These are phyloP conservation scores for Cryptococcus sp. DNA, from an alignment of 1,284 basidiomycete species.

Conservation along the genomic window DNA sequence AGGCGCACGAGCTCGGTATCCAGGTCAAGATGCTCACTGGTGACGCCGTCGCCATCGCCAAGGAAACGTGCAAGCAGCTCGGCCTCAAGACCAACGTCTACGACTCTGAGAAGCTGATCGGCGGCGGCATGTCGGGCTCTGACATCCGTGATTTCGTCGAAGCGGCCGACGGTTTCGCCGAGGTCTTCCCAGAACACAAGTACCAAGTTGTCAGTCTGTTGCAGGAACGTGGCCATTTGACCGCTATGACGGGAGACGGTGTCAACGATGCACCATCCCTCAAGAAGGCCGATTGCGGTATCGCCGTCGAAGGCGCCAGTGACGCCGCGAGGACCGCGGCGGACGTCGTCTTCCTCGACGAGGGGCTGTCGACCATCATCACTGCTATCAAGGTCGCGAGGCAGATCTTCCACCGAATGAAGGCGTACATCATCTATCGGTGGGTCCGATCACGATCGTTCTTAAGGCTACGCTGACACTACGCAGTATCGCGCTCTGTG, in stretches of 20 bases:
- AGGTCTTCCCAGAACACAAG: conserved; percentile 63
- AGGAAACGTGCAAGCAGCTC: conserved; percentile 61
- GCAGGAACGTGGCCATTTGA: conserved; percentile 60
- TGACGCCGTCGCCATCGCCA: conserved; percentile 62
- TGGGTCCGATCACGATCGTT: conserved; percentile 25
- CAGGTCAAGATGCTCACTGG: conserved; percentile 64
- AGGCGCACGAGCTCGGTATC: conserved; percentile 60
- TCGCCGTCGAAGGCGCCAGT: conserved; percentile 66
- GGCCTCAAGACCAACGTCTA: conserved; percentile 60
- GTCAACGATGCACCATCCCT: conserved; percentile 63
- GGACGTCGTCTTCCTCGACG: conserved; percentile 63
- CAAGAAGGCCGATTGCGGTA: conserved; percentile 62
- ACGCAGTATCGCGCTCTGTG: conserved; percentile 58
- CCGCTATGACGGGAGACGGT: conserved; percentile 60
- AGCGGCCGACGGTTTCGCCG: conserved; percentile 62
- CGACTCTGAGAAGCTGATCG: conserved; percentile 61
- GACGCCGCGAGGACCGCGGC: conserved; percentile 65
- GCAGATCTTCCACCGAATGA: conserved; percentile 64
- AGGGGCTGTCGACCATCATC: conserved; percentile 58
- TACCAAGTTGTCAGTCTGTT: conserved; percentile 61
- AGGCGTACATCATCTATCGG: conserved; percentile 57
- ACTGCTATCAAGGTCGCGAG: conserved; percentile 62
- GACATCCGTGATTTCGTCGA: conserved; percentile 61
- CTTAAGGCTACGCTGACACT: background rate
- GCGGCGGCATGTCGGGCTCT: conserved; percentile 60